Evolutionary conservation across 2,329 filamentous ascomycete genomes (phyloP).

Genomic region (Bipolaris victoriae): DNA sequence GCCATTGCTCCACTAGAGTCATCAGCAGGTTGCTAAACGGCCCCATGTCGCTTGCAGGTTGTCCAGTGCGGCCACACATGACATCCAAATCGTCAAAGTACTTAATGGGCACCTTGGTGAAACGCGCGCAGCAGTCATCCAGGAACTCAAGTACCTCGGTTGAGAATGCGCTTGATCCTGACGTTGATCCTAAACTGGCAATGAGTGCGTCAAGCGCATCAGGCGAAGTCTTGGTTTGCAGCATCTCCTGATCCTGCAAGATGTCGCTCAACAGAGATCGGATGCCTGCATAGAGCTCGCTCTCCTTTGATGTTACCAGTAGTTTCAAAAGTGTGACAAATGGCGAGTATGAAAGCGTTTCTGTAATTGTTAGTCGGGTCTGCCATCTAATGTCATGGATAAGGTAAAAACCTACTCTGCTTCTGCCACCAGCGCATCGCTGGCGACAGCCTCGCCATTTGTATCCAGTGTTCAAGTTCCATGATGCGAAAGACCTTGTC

Average conservation of each 20-base stretch:
- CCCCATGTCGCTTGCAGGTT: constrained; percentile 24
- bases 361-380: constrained; percentile 39
- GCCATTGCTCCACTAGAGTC: constrained; percentile 77
- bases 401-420: constrained; percentile 52
- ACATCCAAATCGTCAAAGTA: constrained; percentile 75
- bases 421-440: constrained; percentile 92
- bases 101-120: constrained; percentile 78
- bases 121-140: constrained; percentile 81
- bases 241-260: constrained; percentile 69
- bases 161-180: constrained; percentile 30
- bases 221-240: constrained; percentile 56
- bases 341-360: constrained; percentile 68
- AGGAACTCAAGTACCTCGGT: constrained; percentile 69
- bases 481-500: constrained; percentile 66
- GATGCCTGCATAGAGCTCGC: constrained; percentile 59
- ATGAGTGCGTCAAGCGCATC: constrained; percentile 54
- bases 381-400: no score
- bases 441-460: constrained; percentile 79
- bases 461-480: constrained; percentile 80
- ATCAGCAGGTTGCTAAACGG: constrained; percentile 69
- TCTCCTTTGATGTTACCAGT: constrained; percentile 57
- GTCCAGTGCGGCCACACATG: constrained; percentile 38
- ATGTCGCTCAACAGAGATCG: constrained; percentile 65
- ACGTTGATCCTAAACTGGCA: constrained; percentile 56
- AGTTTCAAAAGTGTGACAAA: constrained; percentile 74